A percentile compares a stretch with the other conserved stretches of the same genome.
phyloP scores from a whole-genome alignment of 768 basidiomycete species.

The Mycena sanguinolenta region DNA sequence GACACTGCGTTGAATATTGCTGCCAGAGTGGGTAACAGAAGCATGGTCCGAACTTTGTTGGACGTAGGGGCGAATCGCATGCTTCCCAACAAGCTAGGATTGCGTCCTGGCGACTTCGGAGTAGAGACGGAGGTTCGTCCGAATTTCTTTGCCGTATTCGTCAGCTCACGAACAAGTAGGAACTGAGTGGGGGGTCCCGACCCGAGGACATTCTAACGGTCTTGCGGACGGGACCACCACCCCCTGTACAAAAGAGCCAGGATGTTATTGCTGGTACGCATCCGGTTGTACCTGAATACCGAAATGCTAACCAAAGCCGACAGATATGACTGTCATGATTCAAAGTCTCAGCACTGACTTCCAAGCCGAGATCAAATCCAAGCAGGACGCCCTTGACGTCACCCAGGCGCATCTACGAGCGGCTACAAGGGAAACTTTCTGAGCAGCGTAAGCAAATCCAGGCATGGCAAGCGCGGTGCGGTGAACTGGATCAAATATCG shows the following conservation, averaged over 20 bases:
- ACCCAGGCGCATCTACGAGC: constrained; percentile 90
- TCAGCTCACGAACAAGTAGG: constrained; percentile 54
- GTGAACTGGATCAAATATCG: constrained; percentile 83
- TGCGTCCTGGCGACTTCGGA: constrained; percentile 95
- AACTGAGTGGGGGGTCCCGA: constrained; percentile 75
- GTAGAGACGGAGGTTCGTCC: constrained; percentile 86
- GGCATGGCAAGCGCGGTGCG: constrained; percentile 77
- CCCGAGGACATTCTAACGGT: constrained; percentile 86
- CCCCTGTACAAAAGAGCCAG: constrained; percentile 88
- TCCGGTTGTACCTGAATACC: neutral
- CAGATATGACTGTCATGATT: constrained; percentile 91
- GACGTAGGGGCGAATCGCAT: constrained; percentile 94
- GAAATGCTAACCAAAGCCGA: constrained; percentile 23
- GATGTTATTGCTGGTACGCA: constrained; percentile 82
- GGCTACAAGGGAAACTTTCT: constrained; percentile 90
- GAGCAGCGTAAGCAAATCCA: constrained; percentile 91
- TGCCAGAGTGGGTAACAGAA: constrained; percentile 91
- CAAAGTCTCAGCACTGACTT: constrained; percentile 85
- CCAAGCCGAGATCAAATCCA: constrained; percentile 83
- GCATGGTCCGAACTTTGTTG: constrained; percentile 86
- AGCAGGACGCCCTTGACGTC: constrained; percentile 89
- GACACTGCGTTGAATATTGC: constrained; percentile 97
- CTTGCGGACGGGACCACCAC: constrained; percentile 78
- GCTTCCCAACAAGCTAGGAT: constrained; percentile 91
- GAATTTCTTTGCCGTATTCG: constrained; percentile 1